Base-by-base conservation (phyloP, 2,329 filamentous ascomycete species). In the Cladorrhinum sp. region DNA sequence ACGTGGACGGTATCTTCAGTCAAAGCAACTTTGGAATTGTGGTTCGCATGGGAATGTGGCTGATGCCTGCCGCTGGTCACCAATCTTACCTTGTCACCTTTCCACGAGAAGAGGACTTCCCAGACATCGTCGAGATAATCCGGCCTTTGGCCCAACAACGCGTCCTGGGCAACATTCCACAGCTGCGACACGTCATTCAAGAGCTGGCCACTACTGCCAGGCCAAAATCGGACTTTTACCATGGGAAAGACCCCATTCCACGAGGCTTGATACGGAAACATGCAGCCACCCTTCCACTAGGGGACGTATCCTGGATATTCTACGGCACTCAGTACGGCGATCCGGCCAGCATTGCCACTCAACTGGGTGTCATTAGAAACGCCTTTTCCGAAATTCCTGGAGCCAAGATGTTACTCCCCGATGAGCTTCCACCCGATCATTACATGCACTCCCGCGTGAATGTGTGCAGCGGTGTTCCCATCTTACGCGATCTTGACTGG, bases 1-100 rank as follows among this genome's bases (percentile, higher is more conserved):
- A 70, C 4, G 68, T 73, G 16, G 75, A 78, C 57, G 78, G 79
- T 1, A 75, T 84, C 12, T 84, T 84, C 64, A 75, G 77, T 1
- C 81, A 84, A 66, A 78, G 75, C n/a, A 82, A 80, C 60, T 74
- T 82, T n/a, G 82, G 80, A n/a, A 79, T 84, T 30, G 77, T 83
- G 6, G 79, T 78, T 1, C 83, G 83, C 68, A 81, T 85, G 76
- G 82, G 82, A 0, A 75, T 84, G 59, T 71, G 72, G 62, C 60
- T 74, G 60, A 76, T 75, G 72, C 75, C 75, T 2, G 70, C 67
- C 9, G 33, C 55, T 2, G 55, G 48, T 23, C 71, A 76, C 58
- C 74, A 76, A 57, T 71, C 74, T 1, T 78, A 76, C 67, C 71
- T 74, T 67, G 70, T 77, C 61, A 77, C 75, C 0, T 76, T 77